A percentile compares a stretch with the other conserved stretches of the same genome.
Conservation (phyloP, 129 eudicot species). For the Helianthus tuberosus region DNA sequence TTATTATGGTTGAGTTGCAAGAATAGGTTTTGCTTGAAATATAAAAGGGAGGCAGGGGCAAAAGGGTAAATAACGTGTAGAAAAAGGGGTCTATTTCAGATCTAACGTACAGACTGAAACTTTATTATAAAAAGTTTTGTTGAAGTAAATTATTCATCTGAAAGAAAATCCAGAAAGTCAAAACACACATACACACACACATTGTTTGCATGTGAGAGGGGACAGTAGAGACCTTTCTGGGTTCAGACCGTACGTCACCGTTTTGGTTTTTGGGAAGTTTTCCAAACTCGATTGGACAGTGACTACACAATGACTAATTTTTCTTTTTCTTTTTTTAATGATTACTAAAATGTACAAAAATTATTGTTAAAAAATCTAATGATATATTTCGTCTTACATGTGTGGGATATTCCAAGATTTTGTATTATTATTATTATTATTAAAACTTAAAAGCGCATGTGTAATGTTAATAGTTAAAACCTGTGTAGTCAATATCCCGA, state of each 20-base stretch:
- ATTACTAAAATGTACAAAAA: conserved; percentile 7
- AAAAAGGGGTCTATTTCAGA: conserved; percentile 43
- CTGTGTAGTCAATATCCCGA: no score
- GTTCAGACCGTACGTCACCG: conserved; percentile 53
- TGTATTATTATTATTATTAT: background rate
- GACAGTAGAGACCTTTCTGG: conserved; percentile 50
- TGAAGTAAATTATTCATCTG: conserved; percentile 13
- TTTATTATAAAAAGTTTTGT: conserved; percentile 32
- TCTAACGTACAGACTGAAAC: conserved; percentile 42
- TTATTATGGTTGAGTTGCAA: background rate
- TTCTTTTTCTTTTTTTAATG: background rate
- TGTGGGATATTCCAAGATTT: background rate
- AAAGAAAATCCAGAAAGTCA: conserved; percentile 53
- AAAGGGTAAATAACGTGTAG: conserved; percentile 37
- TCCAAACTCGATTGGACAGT: conserved; percentile 44
- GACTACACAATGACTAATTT: conserved; percentile 42
- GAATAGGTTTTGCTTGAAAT: conserved; percentile 1
- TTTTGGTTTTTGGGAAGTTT: conserved; percentile 42
- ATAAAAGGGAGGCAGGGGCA: conserved; percentile 20
- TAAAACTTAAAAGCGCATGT: background rate
- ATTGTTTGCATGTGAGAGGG: conserved; percentile 49
- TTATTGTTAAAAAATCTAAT: conserved; percentile 2
- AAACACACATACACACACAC: conserved; percentile 26
- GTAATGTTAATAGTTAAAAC: no score
- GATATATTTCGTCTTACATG: background rate